These are phyloP conservation scores for Fusarium sterilihyphosum DNA, from an alignment of 2,329 filamentous ascomycete genomes.

Conservation along the genomic window DNA sequence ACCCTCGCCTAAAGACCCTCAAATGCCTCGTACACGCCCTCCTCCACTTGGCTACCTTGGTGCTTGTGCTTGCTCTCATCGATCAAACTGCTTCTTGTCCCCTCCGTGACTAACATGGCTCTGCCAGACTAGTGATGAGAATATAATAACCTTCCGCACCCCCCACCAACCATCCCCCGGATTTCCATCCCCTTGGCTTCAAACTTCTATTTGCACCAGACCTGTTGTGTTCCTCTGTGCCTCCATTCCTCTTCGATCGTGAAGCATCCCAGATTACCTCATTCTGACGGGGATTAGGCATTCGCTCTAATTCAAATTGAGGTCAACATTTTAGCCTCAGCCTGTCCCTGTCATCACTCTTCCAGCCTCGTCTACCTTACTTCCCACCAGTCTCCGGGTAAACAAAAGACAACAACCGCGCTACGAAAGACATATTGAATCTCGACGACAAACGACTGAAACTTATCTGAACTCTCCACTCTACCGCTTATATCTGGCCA, in stretches of 20 bases:
- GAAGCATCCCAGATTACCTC: constrained; percentile 18
- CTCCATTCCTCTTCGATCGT: constrained; percentile 23
- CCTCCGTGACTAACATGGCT: constrained; percentile 30
- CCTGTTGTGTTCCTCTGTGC: constrained; percentile 8
- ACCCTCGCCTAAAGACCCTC: constrained; percentile 27
- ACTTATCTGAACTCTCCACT: constrained; percentile 39
- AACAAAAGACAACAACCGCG: constrained; percentile 20
- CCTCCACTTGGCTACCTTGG: constrained; percentile 31
- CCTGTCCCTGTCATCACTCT: constrained; percentile 23
- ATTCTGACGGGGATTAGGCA: constrained; percentile 30
- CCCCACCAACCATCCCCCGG: constrained; percentile 45
- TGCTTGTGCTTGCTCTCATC: constrained; percentile 19
- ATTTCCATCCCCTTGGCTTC: constrained; percentile 45
- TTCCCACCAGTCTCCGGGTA: constrained; percentile 22
- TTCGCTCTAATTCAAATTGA: constrained; percentile 32
- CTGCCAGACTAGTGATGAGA: constrained; percentile 37
- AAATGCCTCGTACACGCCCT: constrained; percentile 34
- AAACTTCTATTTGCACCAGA: constrained; percentile 31
- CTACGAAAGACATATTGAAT: constrained; percentile 4
- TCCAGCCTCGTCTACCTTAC: constrained; percentile 17
- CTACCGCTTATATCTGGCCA: constrained; percentile 29
- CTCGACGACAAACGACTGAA: constrained; percentile 7
- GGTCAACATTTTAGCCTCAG: constrained; percentile 35
- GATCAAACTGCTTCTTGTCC: constrained; percentile 37
- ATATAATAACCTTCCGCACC: constrained; percentile 48